These are phyloP conservation scores for Carpinus viminea DNA, from an alignment of 306 rosid genomes.

Conservation along the genomic window DNA sequence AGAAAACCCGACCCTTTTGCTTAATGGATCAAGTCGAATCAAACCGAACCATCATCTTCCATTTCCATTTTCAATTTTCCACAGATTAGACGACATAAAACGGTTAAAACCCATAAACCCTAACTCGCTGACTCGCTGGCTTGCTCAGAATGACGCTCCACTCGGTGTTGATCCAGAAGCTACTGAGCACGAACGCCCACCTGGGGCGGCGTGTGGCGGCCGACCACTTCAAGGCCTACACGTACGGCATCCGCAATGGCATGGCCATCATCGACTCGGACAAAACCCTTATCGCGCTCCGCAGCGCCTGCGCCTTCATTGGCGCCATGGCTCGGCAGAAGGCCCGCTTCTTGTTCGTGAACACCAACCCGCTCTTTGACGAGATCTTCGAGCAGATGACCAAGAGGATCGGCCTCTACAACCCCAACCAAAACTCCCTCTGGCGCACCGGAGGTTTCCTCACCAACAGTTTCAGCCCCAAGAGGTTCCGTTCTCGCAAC, in stretches of 20 bases:
- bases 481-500: conserved; percentile 76
- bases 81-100: no score
- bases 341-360: conserved; percentile 83
- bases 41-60: no score
- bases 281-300: conserved; percentile 72
- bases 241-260: conserved; percentile 68
- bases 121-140: background rate
- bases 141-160: conserved; percentile 56
- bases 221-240: conserved; percentile 70
- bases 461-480: conserved; percentile 72
- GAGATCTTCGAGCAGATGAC: conserved; percentile 76
- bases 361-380: conserved; percentile 75
- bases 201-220: conserved; percentile 58
- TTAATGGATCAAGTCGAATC: no score
- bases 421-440: conserved; percentile 45
- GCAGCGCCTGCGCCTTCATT: conserved; percentile 70
- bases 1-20: no score
- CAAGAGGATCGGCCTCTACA: conserved; percentile 53
- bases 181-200: conserved; percentile 75
- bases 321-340: conserved; percentile 59
- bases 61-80: no score
- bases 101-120: background rate
- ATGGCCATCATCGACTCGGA: conserved; percentile 77
- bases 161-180: conserved; percentile 71
- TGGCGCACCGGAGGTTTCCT: conserved; percentile 86